A percentile compares a stretch with the other conserved stretches of the same genome.
phyloP scores from a whole-genome alignment of 805 yeast species.

The Clavispora carvajalis region DNA sequence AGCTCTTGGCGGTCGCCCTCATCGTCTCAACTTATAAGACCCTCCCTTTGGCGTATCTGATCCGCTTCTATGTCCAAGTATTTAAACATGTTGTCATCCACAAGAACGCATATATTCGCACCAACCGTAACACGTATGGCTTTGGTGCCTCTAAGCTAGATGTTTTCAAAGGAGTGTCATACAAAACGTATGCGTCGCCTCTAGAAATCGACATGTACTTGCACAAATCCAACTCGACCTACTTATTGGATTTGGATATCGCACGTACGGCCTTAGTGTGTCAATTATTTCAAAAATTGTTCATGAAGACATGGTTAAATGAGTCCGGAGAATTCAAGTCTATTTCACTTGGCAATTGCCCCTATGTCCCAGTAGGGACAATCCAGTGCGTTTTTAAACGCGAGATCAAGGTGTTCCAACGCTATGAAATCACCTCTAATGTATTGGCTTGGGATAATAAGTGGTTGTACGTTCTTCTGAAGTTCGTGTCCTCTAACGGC shows the following conservation, averaged over 20 bases:
- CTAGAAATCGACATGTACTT: slow-evolving; percentile 81
- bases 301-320: slow-evolving; percentile 40
- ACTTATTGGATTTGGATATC: slow-evolving; percentile 75
- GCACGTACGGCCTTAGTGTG: slow-evolving; percentile 63
- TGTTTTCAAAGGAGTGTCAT: slow-evolving; percentile 40
- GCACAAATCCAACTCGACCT: slow-evolving; percentile 86
- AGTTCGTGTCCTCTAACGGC: slow-evolving; percentile 36
- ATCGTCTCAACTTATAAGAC: slow-evolving; percentile 49
- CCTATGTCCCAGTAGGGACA: slow-evolving; percentile 75
- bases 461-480: slow-evolving; percentile 71
- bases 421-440: slow-evolving; percentile 50
- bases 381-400: slow-evolving; percentile 62
- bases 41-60: slow-evolving; percentile 60
- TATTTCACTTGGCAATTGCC: slow-evolving; percentile 30
- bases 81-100: slow-evolving; percentile 39
- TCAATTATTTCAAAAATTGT: slow-evolving; percentile 51
- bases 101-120: slow-evolving; percentile 14
- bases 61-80: slow-evolving; percentile 54
- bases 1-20: not conserved
- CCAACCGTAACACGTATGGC: slow-evolving; percentile 31
- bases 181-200: slow-evolving; percentile 58
- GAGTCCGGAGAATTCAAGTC: slow-evolving; percentile 28
- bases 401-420: slow-evolving; percentile 66
- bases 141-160: slow-evolving; percentile 19
- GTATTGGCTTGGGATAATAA: slow-evolving; percentile 82